Evolutionary conservation across 192 early-diverging fungal genomes (phyloP), one percentile per base, ranked within the genome.

Genomic region (Radiomyces spectabilis): DNA sequence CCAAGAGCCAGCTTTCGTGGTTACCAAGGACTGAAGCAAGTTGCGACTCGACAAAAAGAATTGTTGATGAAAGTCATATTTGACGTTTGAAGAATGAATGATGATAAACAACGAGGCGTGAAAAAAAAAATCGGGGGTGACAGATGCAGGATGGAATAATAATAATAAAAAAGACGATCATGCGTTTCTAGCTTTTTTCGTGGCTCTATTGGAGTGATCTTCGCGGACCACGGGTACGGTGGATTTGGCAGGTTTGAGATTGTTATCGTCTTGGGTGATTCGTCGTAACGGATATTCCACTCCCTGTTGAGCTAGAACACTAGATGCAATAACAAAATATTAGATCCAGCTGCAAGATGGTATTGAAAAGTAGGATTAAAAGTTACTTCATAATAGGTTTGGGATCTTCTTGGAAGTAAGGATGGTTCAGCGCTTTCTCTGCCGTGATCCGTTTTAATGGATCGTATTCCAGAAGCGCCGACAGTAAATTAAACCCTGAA

Each of bases 371-470:
- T 9, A 34, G 5, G 1, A 30, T 13, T 38, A 21, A 8, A 3
- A 55, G 63, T 58, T 74, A 82, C 80, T 71, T 72, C 47, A 78
- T 65, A 13, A 72, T 68, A 6, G 81, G 82, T 24, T 73, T 71
- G 2, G 77, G 78, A 26, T 81, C 86, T 52, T 95, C 93, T 33
- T 73, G 69, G 51, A 95, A 94, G 47, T 90, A 96, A 18, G 81
- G 72, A 65, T 92, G 89, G 19, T 82, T 79, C 7, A 93, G 63
- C 0, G 95, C 95, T 35, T 83, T 78, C 19, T 78, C 74, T 0
- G 92, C 91, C 13, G 81, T 74, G 35, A 94, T 84, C 4, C 95
- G 69, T 21, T 80, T 72, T 47, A 68, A 68, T 4, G 93, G 93
- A 40, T 91, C 81, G 39, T 92, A 98, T 33, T 84, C 87, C 4